These are phyloP conservation scores for Trichomonas tenax DNA, from an alignment of 208 protist species.

Conservation along the genomic window DNA sequence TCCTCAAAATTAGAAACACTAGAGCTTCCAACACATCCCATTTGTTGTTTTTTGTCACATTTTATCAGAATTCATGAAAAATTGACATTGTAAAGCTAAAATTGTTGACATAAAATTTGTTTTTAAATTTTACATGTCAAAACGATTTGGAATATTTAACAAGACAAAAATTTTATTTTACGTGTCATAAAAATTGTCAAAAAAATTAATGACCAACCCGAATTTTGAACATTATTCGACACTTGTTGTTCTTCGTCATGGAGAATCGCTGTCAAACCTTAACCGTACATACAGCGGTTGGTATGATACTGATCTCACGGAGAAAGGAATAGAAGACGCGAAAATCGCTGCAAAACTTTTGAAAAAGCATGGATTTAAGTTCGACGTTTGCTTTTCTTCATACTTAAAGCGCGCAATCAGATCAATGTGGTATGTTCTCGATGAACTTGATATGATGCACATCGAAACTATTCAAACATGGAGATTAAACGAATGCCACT, in stretches of 20 bases:
- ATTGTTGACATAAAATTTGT: no score
- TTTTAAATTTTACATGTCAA: no score
- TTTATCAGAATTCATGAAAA: no score
- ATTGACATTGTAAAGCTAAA: no score
- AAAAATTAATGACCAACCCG: background rate
- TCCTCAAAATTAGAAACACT: background rate
- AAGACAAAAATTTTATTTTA: no score
- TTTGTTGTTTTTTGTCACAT: background rate
- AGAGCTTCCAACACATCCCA: background rate
- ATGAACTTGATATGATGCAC: constrained; percentile 40
- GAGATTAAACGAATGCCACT: constrained; percentile 55
- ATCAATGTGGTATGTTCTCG: constrained; percentile 39
- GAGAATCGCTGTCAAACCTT: constrained; percentile 4
- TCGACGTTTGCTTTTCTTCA: constrained; percentile 51
- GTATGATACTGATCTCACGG: constrained; percentile 24
- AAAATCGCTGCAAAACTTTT: constrained; percentile 24
- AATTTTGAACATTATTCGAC: background rate
- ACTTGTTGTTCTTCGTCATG: constrained; percentile 24
- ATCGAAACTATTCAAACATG: constrained; percentile 43
- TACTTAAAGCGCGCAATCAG: constrained; percentile 50
- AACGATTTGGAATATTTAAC: no score
- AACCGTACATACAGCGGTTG: constrained; percentile 25
- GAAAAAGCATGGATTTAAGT: constrained; percentile 34
- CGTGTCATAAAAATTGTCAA: background rate
- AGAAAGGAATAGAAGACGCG: constrained; percentile 25